phyloP scores from a whole-genome alignment of 2,329 filamentous ascomycete species.

The Stagonosporopsis tanaceti region DNA sequence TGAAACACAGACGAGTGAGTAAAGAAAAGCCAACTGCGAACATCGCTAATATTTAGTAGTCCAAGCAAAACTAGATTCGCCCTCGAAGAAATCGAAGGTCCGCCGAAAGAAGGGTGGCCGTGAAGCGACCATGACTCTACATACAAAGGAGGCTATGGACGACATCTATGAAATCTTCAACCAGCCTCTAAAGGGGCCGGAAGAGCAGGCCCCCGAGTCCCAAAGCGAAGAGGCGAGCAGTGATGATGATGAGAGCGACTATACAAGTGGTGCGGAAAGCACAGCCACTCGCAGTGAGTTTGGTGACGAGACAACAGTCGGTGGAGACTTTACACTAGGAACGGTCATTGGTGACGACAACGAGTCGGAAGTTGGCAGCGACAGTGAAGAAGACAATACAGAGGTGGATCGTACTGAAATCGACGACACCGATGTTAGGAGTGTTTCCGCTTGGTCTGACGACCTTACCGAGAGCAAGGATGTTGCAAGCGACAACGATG shows the following conservation, averaged over 20 bases:
- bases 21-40: neutral
- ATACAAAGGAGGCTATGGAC: constrained; percentile 92
- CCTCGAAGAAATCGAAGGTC: constrained; percentile 77
- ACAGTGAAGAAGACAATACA: constrained; percentile 45
- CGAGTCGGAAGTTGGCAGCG: constrained; percentile 59
- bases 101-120: constrained; percentile 72
- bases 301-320: constrained; percentile 64
- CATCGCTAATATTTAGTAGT: constrained; percentile 61
- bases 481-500: constrained; percentile 58
- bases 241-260: constrained; percentile 68
- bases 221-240: constrained; percentile 73
- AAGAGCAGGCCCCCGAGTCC: constrained; percentile 57
- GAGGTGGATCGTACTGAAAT: constrained; percentile 32
- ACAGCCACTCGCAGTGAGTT: constrained; percentile 79
- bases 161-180: constrained; percentile 99
- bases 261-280: constrained; percentile 86
- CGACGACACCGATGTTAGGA: constrained; percentile 51
- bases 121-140: constrained; percentile 98
- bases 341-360: constrained; percentile 45
- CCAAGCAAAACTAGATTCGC: constrained; percentile 91
- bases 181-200: constrained; percentile 71
- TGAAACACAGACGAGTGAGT: constrained; percentile 90
- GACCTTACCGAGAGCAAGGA: constrained; percentile 82
- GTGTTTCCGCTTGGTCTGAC: constrained; percentile 85
- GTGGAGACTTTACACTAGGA: constrained; percentile 58